Conservation (phyloP, 164 flowering plant species). For the Macadamia tetraphylla region DNA sequence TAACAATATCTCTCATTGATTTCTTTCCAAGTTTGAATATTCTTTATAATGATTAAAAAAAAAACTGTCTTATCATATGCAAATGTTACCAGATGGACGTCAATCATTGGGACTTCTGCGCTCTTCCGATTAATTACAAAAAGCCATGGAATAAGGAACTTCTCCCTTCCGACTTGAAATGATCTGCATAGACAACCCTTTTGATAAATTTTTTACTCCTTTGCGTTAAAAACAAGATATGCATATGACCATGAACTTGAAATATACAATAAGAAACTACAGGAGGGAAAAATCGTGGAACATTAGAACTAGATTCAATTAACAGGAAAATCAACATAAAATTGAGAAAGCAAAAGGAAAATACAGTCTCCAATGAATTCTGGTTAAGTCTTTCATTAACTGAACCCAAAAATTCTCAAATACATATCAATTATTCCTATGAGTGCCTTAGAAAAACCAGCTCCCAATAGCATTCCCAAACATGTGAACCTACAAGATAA, state of each 20-base stretch:
- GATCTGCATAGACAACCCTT: constrained; percentile 53
- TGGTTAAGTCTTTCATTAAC: too few species aligned
- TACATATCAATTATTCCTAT: too few species aligned
- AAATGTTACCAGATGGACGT: constrained; percentile 67
- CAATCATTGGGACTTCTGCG: constrained; percentile 89
- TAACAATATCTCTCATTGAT: background rate
- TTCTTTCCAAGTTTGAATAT: background rate
- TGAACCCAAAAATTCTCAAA: too few species aligned
- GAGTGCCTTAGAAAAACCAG: too few species aligned
- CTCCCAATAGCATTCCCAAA: too few species aligned
- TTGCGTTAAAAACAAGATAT: background rate
- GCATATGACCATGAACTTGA: background rate
- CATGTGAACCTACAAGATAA: too few species aligned
- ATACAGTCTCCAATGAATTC: too few species aligned
- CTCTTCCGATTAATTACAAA: constrained; percentile 78
- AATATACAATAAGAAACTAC: background rate
- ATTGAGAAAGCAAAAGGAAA: background rate
- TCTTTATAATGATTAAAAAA: background rate
- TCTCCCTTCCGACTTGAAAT: constrained; percentile 95
- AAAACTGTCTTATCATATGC: background rate
- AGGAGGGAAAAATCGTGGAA: background rate
- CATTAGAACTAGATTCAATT: too few species aligned
- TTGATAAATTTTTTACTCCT: background rate
- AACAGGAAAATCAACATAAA: background rate
- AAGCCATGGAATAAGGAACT: constrained; percentile 87